Percentiles rank a stretch among this genome's conserved stretches.
These are phyloP conservation scores for Backusella westeae DNA, from an alignment of 192 early-diverging fungal genomes.

Conservation along the genomic window DNA sequence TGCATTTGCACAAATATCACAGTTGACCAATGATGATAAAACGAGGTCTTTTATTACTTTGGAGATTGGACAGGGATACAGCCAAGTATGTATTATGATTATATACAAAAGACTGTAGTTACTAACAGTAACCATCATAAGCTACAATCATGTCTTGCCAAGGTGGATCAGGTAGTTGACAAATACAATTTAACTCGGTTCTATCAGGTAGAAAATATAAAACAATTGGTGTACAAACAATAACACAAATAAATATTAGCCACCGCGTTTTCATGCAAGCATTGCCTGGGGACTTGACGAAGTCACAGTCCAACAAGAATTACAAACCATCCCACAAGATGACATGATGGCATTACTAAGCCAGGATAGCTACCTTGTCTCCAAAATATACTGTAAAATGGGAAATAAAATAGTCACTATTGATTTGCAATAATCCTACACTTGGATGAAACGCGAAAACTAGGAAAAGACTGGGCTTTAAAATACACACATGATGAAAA, in stretches of 20 bases:
- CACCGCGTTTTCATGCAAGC: slow-evolving; percentile 9
- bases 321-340: background rate
- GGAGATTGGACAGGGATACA: slow-evolving; percentile 7
- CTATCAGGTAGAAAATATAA: slow-evolving; percentile 1
- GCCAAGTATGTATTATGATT: background rate
- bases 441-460: background rate
- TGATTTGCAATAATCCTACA: background rate
- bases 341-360: background rate
- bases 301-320: background rate
- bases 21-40: background rate
- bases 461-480: background rate
- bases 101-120: background rate
- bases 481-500: background rate
- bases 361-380: background rate
- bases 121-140: background rate
- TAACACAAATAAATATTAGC: background rate
- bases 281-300: background rate
- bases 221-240: background rate
- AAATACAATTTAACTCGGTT: background rate
- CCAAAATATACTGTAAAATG: background rate
- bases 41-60: slow-evolving; percentile 5
- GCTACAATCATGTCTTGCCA: background rate
- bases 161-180: background rate
- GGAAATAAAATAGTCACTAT: background rate
- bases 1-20: background rate